Percentiles rank a stretch among this genome's conserved stretches.
Evolutionary conservation across 2,329 filamentous ascomycete species (phyloP).

Genomic region (Botrytis deweyae): DNA sequence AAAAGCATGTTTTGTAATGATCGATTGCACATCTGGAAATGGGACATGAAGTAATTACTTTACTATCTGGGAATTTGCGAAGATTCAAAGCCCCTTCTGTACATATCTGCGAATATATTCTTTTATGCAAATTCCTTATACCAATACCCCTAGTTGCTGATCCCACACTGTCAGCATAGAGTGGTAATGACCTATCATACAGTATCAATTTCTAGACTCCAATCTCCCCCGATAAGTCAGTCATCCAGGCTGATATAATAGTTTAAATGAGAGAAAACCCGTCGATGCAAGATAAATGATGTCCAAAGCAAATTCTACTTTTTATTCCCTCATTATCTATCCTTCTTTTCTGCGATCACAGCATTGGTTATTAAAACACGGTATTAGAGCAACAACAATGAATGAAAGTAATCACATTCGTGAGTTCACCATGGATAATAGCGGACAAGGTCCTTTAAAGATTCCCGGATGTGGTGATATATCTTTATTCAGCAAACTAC

Average conservation of each 20-base stretch:
- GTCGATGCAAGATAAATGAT: neutral
- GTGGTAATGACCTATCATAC: neutral
- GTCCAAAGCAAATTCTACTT: neutral
- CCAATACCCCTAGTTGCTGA: neutral
- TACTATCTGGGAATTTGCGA: neutral
- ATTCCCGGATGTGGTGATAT: neutral
- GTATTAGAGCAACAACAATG: neutral
- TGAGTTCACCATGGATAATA: neutral
- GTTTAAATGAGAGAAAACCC: neutral
- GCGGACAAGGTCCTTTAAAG: neutral
- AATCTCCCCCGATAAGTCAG: neutral
- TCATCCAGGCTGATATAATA: neutral
- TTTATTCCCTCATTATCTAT: neutral
- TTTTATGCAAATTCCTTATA: neutral
- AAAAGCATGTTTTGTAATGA: neutral
- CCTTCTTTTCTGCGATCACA: rapidly evolving
- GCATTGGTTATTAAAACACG: neutral
- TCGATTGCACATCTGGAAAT: neutral
- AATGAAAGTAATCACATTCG: neutral
- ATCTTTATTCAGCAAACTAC: neutral
- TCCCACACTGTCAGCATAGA: neutral
- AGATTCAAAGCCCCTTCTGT: neutral
- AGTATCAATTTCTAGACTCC: neutral
- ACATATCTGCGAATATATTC: neutral
- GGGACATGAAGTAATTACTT: neutral